Conservation (phyloP, 2,329 filamentous ascomycete genomes). For the Teratosphaeria epicoccoides region DNA sequence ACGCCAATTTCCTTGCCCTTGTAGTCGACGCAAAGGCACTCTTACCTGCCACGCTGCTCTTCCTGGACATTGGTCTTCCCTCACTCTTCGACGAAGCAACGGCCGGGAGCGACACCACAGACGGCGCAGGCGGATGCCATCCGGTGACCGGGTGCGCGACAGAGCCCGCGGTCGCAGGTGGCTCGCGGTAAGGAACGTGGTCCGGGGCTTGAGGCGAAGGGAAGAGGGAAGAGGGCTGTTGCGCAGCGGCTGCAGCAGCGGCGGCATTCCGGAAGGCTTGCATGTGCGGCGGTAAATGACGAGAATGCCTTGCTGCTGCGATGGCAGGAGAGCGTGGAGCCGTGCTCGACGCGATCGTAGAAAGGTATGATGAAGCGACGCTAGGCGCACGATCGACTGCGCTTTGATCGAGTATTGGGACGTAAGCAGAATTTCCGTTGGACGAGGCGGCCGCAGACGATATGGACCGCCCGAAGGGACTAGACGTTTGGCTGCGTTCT, state of each 20-base stretch:
- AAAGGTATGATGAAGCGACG: slow-evolving; percentile 6
- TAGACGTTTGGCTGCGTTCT: not conserved
- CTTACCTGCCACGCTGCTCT: slow-evolving; percentile 10
- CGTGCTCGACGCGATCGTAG: slow-evolving; percentile 3
- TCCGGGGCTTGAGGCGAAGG: slow-evolving; percentile 15
- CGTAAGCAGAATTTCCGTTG: slow-evolving; percentile 18
- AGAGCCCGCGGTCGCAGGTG: slow-evolving; percentile 13
- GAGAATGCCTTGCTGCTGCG: not conserved
- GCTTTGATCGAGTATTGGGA: too few relatives aligned
- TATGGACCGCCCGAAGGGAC: slow-evolving; percentile 4
- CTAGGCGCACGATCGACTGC: slow-evolving; percentile 8
- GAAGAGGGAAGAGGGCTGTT: slow-evolving; percentile 18
- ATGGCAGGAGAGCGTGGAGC: slow-evolving; percentile 1
- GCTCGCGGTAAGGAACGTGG: slow-evolving; percentile 17
- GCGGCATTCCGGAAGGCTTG: slow-evolving; percentile 22
- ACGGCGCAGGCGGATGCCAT: slow-evolving; percentile 25
- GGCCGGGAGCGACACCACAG: slow-evolving; percentile 5
- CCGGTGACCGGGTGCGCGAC: slow-evolving; percentile 24
- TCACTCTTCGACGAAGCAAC: not conserved
- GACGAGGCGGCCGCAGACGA: not conserved
- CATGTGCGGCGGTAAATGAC: slow-evolving; percentile 22
- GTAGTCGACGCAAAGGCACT: slow-evolving; percentile 14
- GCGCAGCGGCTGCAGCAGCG: slow-evolving; percentile 3
- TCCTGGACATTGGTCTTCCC: slow-evolving; percentile 5
- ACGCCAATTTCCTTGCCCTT: slow-evolving; percentile 19